phyloP scores from a whole-genome alignment of 2,329 filamentous ascomycete genomes.

The Aspergillus sp. region DNA sequence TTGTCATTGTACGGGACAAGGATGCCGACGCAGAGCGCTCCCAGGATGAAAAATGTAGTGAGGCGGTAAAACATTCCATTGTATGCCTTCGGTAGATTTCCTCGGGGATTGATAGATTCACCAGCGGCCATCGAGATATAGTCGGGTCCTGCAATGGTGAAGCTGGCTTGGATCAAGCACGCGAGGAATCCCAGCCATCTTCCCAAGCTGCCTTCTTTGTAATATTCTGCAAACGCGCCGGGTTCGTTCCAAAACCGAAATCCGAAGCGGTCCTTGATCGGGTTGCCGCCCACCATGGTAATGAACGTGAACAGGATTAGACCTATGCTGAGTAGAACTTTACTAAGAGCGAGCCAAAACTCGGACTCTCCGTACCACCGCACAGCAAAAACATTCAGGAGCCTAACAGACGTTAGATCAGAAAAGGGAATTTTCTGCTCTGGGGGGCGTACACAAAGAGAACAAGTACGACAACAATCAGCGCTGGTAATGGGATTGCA shows the following conservation, averaged over 20 bases:
- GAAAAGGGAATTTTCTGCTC: not conserved
- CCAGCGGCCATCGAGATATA: conserved; percentile 66
- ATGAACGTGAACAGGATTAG: conserved; percentile 77
- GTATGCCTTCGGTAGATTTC: conserved; percentile 70
- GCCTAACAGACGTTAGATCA: conserved; percentile 11
- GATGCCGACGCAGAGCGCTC: conserved; percentile 70
- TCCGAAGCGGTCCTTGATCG: conserved; percentile 67
- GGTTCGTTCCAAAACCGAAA: conserved; percentile 68
- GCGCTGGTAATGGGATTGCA: conserved; percentile 45
- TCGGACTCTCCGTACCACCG: conserved; percentile 76
- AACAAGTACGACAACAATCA: conserved; percentile 47
- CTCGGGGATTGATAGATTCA: conserved; percentile 69
- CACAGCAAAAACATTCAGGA: conserved; percentile 70
- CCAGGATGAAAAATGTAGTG: conserved; percentile 72
- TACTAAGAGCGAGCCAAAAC: conserved; percentile 71
- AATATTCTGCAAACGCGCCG: conserved; percentile 68
- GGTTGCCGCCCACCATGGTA: conserved; percentile 80
- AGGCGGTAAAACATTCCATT: conserved; percentile 79
- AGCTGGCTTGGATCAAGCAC: conserved; percentile 69
- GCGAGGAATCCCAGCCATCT: conserved; percentile 73
- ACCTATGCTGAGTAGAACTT: conserved; percentile 69
- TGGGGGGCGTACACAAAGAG: conserved; percentile 41
- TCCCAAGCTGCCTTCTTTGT: conserved; percentile 65
- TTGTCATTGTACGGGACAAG: conserved; percentile 68
- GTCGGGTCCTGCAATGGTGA: conserved; percentile 67